Evolutionary conservation across 148 eudicot species (phyloP), one percentile per base, ranked within the genome.

Genomic region (Vaccinium vitisidaea): DNA sequence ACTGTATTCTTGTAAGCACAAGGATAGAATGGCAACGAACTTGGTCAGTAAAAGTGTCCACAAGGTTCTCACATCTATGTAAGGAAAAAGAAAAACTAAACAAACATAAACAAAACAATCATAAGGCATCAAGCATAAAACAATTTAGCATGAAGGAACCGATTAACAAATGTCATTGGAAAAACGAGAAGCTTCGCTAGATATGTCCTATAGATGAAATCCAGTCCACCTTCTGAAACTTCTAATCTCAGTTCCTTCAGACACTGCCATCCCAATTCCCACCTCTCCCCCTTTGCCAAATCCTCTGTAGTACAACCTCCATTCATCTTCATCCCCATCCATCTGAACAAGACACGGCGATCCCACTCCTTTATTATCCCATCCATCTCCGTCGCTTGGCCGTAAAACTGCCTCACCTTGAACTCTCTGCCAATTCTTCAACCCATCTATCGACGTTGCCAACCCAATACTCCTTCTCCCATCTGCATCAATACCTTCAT

Each of bases 301-400:
- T 53, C 98, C 98, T 83, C 86, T 89, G 70, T 92, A 93, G 75
- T 93, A 94, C 91, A 94, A 82, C 75, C 96, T 93, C 98, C 96
- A 93, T 85, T 85, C 90, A 83, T 93, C 93, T 30, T 77, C 87
- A 27, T 88, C 89, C 16, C 94, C 92, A 23, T 94, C 93, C 94
- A 94, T 92, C 78, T 91, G 92, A 79, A 94, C 95, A 84, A 94
- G 88, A 82, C 89, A 94, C 15, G 98, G 98, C 0, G 84, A 86
- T 52, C 95, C 92, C n/a, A 93, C 96, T n/a, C 91, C 94, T 83
- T 67, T 84, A 67, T 86, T 81, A 85, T 94, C 98, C 98, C 96
- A 94, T 6, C 92, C 93, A 71, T 85, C 84, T 23, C 84, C 90
- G 55, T 59, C 79, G 3, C 87, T 78, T 16, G 87, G 80, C 87